Conservation (phyloP, 176 grass and related monocot genomes). For the Cymbopogon citratus region DNA sequence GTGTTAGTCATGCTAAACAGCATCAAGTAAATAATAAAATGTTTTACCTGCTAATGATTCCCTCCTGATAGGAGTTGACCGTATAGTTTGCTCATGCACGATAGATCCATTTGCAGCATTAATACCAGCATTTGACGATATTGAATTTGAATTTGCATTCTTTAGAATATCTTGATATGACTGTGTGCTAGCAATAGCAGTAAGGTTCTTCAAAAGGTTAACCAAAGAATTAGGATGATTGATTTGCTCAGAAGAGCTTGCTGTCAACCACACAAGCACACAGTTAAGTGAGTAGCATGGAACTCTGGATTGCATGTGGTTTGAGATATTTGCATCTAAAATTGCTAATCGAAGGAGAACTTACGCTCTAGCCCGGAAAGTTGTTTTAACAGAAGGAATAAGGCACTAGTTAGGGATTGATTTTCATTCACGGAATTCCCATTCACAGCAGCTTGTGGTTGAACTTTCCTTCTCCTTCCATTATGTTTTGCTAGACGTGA, state of each 20-base stretch:
- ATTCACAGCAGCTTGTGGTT: conserved; percentile 2
- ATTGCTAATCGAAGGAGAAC: conserved; percentile 6
- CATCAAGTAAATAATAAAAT: conserved; percentile 1
- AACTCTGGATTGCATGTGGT: not conserved
- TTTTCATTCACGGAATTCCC: conserved; percentile 39
- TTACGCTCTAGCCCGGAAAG: conserved; percentile 76
- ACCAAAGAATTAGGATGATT: conserved; percentile 43
- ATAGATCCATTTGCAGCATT: conserved; percentile 24
- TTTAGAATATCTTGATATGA: conserved; percentile 51
- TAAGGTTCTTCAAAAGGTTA: conserved; percentile 60
- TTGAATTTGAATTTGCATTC: conserved; percentile 37
- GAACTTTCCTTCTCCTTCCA: conserved; percentile 59
- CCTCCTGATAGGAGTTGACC: conserved; percentile 6
- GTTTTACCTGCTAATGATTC: conserved; percentile 35
- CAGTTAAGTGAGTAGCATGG: conserved; percentile 19
- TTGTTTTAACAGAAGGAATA: conserved; percentile 58
- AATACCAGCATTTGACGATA: conserved; percentile 34
- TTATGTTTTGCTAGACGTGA: conserved; percentile 70
- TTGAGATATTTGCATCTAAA: not conserved
- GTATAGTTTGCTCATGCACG: conserved; percentile 20
- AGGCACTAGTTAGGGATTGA: conserved; percentile 32
- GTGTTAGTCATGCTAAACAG: not conserved
- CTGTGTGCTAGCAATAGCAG: conserved; percentile 45
- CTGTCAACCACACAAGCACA: conserved; percentile 26
- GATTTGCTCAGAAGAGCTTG: conserved; percentile 44